Percentiles rank a stretch among this genome's conserved stretches.
phyloP scores from a whole-genome alignment of 1,284 basidiomycete species.

The Anthracocystis walkeri region DNA sequence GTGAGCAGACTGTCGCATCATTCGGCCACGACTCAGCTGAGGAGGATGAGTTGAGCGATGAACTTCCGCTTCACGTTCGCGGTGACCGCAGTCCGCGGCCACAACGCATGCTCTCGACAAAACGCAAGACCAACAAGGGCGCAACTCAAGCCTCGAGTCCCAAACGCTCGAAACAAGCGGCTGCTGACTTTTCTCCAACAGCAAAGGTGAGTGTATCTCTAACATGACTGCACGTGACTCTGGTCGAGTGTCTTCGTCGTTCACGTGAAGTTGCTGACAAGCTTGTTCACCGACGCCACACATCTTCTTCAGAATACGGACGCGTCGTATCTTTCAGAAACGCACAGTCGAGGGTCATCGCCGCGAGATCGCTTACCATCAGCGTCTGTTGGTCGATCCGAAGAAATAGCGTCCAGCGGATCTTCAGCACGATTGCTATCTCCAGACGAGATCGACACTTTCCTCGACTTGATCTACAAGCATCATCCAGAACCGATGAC shows the following conservation, averaged over 20 bases:
- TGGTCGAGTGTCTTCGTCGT: background rate
- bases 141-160: conserved; percentile 11
- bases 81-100: conserved; percentile 3
- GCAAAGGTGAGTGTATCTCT: conserved; percentile 9
- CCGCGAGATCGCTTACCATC: conserved; percentile 8
- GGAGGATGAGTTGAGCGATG: conserved; percentile 43
- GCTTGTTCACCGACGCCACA: background rate
- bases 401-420: background rate
- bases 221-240: background rate
- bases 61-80: background rate
- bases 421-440: conserved; percentile 20
- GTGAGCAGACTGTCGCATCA: background rate
- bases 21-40: conserved; percentile 18
- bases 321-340: background rate
- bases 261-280: background rate
- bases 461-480: conserved; percentile 44
- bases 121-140: conserved; percentile 16
- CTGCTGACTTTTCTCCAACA: conserved; percentile 9
- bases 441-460: conserved; percentile 36
- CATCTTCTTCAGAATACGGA: background rate
- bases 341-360: conserved; percentile 19
- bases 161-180: conserved; percentile 14
- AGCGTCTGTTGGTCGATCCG: background rate
- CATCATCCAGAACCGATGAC: conserved; percentile 48
- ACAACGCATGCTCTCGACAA: background rate